Conservation (phyloP, 805 yeast species). For the Hagleromyces aurorensis region DNA sequence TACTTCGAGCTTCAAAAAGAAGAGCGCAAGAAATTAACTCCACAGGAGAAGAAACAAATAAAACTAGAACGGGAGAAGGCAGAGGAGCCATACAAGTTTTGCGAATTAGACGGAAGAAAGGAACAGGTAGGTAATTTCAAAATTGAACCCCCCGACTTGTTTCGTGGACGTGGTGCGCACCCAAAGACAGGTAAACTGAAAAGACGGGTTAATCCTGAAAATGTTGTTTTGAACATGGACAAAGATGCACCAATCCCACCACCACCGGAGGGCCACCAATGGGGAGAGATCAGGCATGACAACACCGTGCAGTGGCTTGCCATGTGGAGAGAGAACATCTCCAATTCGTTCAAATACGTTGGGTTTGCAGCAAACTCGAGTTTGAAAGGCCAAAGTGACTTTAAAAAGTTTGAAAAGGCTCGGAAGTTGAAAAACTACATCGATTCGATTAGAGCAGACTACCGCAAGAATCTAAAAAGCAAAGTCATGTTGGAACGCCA, state of each 20-base stretch:
- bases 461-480: slow-evolving; percentile 59
- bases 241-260: slow-evolving; percentile 63
- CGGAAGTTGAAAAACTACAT: slow-evolving; percentile 72
- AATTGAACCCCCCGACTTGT: slow-evolving; percentile 93
- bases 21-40: slow-evolving; percentile 58
- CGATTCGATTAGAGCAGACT: slow-evolving; percentile 66
- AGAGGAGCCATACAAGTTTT: slow-evolving; percentile 77
- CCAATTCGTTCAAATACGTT: slow-evolving; percentile 78
- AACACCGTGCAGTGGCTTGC: slow-evolving; percentile 93
- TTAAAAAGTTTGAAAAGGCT: slow-evolving; percentile 88
- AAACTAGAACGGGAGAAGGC: slow-evolving; percentile 64
- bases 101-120: slow-evolving; percentile 76
- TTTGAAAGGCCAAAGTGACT: slow-evolving; percentile 84
- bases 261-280: slow-evolving; percentile 78
- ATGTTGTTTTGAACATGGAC: slow-evolving; percentile 76
- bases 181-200: slow-evolving; percentile 92
- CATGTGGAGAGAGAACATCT: slow-evolving; percentile 92
- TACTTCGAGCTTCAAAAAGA: slow-evolving; percentile 63
- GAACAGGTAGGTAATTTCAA: slow-evolving; percentile 92
- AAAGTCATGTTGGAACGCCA: slow-evolving; percentile 80
- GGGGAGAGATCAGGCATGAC: slow-evolving; percentile 89
- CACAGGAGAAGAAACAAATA: slow-evolving; percentile 66
- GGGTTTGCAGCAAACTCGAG: slow-evolving; percentile 87
- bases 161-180: slow-evolving; percentile 94
- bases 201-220: slow-evolving; percentile 82